phyloP scores from a whole-genome alignment of 2,329 filamentous ascomycete genomes.

The Aspergillus hiratsukae region DNA sequence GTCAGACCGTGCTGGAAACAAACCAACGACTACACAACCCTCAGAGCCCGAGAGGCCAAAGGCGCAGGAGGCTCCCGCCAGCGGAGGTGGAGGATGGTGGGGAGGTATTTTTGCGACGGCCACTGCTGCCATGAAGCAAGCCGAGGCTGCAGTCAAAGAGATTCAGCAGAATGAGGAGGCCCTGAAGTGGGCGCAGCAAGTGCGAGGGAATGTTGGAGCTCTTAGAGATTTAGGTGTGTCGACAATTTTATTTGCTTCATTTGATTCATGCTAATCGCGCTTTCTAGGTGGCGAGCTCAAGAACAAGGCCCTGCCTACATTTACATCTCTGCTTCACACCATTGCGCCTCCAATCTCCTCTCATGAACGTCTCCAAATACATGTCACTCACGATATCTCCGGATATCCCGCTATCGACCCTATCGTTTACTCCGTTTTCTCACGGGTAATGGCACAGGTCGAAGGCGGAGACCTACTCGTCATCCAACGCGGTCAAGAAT shows the following conservation, averaged over 20 bases:
- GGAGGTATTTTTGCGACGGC: constrained; percentile 80
- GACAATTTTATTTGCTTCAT: neutral
- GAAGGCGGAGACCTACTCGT: constrained; percentile 94
- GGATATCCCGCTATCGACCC: constrained; percentile 94
- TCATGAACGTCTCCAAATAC: constrained; percentile 93
- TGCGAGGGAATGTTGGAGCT: constrained; percentile 79
- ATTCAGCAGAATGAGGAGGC: constrained; percentile 96
- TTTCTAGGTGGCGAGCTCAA: constrained; percentile 75
- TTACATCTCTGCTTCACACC: constrained; percentile 90
- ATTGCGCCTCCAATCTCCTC: constrained; percentile 94
- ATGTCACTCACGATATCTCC: constrained; percentile 92
- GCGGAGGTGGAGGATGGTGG: constrained; percentile 75
- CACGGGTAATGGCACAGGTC: constrained; percentile 96
- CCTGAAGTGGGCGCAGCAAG: constrained; percentile 91
- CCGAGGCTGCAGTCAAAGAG: constrained; percentile 88
- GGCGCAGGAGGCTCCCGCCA: constrained; percentile 40
- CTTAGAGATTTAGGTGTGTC: constrained; percentile 68
- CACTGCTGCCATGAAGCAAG: constrained; percentile 71
- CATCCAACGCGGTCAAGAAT: constrained; percentile 87
- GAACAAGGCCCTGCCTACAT: constrained; percentile 84
- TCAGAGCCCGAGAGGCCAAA: constrained; percentile 41
- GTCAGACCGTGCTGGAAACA: constrained; percentile 67
- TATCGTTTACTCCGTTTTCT: constrained; percentile 85
- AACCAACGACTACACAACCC: constrained; percentile 51
- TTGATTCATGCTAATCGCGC: constrained; percentile 3